These are phyloP conservation scores for Paraurostyla sp. DNA, from an alignment of 73 alveolate species.

Conservation along the genomic window DNA sequence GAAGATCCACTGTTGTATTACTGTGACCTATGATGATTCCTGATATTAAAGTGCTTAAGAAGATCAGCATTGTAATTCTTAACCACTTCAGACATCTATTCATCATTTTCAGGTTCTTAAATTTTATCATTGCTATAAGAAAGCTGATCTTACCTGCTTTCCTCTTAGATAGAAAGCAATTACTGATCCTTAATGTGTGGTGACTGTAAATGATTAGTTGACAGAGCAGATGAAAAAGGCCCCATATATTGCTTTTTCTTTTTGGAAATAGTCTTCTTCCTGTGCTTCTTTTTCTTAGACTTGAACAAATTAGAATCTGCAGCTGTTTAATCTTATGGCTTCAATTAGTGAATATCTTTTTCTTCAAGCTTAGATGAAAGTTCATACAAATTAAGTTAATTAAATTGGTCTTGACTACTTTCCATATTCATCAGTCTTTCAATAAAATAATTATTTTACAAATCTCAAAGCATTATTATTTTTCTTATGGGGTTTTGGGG, in stretches of 20 bases:
- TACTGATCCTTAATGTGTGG: too few relatives aligned
- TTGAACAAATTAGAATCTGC: neutral
- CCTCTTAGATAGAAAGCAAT: too few relatives aligned
- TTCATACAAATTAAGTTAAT: too few relatives aligned
- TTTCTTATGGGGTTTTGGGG: too few relatives aligned
- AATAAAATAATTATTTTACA: too few relatives aligned
- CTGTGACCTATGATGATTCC: neutral
- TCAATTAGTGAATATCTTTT: too few relatives aligned
- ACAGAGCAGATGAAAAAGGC: neutral
- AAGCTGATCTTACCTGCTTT: neutral
- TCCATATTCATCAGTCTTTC: too few relatives aligned
- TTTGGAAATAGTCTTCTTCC: neutral
- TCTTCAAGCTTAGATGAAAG: too few relatives aligned
- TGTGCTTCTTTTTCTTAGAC: neutral
- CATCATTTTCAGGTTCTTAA: neutral
- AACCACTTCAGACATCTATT: neutral
- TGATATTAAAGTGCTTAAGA: neutral
- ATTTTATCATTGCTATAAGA: neutral
- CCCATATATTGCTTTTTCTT: too few relatives aligned
- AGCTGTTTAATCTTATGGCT: conserved; percentile 3
- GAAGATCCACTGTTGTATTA: neutral
- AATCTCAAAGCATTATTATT: too few relatives aligned
- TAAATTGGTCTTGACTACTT: too few relatives aligned
- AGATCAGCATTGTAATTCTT: neutral
- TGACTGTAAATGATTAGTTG: neutral